Evolutionary conservation across 2,329 filamentous ascomycete genomes (phyloP).

Genomic region (Metarhizium robertsii): DNA sequence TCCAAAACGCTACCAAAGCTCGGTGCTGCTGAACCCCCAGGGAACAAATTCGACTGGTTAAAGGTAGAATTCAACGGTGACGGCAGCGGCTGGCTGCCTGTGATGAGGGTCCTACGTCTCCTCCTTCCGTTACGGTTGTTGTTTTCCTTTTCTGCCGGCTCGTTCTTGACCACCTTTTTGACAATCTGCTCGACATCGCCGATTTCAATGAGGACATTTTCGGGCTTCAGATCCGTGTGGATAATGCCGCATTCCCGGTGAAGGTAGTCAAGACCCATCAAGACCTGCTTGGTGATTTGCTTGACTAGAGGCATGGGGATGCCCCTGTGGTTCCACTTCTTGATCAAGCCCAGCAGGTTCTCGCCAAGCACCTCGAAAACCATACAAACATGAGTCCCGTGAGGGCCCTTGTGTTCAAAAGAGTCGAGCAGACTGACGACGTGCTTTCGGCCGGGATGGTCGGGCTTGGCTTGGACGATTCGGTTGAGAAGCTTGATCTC

Average conservation of each 20-base stretch:
- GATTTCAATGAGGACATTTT: constrained; percentile 98
- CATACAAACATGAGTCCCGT: constrained; percentile 97
- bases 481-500: constrained; percentile 98
- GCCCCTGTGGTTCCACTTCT: constrained; percentile 95
- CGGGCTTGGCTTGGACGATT: constrained; percentile 89
- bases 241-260: constrained; percentile 98
- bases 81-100: constrained; percentile 89
- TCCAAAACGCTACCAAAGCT: constrained; percentile 80
- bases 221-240: constrained; percentile 93
- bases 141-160: constrained; percentile 67
- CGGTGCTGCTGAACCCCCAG: constrained; percentile 53
- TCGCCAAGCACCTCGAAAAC: constrained; percentile 97
- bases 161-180: constrained; percentile 86
- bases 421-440: constrained; percentile 94
- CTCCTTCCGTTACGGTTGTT: constrained; percentile 87
- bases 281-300: constrained; percentile 96
- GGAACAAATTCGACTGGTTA: constrained; percentile 65
- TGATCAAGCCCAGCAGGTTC: constrained; percentile 90
- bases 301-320: constrained; percentile 96
- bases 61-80: constrained; percentile 92
- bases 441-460: constrained; percentile 88
- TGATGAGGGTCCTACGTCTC: constrained; percentile 86
- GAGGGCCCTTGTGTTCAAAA: constrained; percentile 95
- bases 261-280: constrained; percentile 90
- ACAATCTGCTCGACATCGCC: constrained; percentile 98